Evolutionary conservation across 179 eudicot genomes (phyloP).

Genomic region (Silene coronaria): DNA sequence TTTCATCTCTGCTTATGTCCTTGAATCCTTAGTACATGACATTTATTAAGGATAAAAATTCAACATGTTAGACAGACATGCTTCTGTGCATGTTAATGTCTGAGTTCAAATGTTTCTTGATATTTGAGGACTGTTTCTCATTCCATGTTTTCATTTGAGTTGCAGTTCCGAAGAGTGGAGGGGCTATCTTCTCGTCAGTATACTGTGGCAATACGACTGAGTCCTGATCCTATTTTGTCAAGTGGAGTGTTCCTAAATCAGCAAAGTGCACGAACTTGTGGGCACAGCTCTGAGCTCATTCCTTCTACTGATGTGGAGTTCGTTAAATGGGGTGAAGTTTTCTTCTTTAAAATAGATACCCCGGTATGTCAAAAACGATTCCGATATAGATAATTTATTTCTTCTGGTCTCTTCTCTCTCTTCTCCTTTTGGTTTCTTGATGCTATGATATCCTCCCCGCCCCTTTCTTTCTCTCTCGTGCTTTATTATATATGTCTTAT

Average conservation of each 20-base stretch:
- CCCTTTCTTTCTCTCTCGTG: neutral
- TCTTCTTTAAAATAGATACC: conserved; percentile 80
- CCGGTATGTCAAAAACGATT: conserved; percentile 41
- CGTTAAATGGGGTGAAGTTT: conserved; percentile 81
- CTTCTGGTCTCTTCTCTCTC: neutral
- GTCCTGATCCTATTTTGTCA: conserved; percentile 33
- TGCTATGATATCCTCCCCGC: neutral
- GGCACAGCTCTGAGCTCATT: conserved; percentile 40
- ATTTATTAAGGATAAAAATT: neutral
- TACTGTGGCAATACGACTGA: conserved; percentile 56
- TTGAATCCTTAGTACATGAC: neutral
- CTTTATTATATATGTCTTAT: neutral
- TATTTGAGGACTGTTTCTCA: conserved; percentile 12
- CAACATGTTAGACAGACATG: neutral
- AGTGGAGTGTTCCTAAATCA: conserved; percentile 40
- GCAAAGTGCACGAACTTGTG: conserved; percentile 87
- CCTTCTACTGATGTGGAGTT: conserved; percentile 46
- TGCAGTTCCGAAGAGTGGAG: conserved; percentile 57
- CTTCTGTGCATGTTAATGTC: neutral
- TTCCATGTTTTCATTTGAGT: conserved; percentile 13
- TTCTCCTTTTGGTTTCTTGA: neutral
- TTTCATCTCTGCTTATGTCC: neutral
- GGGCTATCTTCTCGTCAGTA: conserved; percentile 69
- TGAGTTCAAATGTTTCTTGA: neutral
- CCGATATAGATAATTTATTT: neutral